Percentiles rank a stretch among this genome's conserved stretches.
phyloP scores from a whole-genome alignment of 1,284 basidiomycete genomes.

The Neotropicomus parvogracilis region DNA sequence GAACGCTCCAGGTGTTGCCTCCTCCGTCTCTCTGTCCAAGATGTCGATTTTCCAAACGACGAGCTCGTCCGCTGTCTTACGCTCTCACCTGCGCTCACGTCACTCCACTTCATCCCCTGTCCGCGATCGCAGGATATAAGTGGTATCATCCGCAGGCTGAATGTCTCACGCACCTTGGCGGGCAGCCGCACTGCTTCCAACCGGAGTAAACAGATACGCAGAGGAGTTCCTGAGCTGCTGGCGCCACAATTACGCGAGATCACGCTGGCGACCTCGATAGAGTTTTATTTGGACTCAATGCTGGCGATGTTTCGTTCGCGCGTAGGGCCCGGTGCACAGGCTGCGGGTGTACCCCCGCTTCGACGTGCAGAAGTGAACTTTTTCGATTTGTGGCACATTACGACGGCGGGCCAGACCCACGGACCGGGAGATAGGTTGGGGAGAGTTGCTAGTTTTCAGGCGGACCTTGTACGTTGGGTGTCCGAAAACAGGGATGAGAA shows the following conservation, averaged over 20 bases:
- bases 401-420: background rate
- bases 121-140: slow-evolving; percentile 18
- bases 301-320: slow-evolving; percentile 17
- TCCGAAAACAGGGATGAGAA: background rate
- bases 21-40: slow-evolving; percentile 16
- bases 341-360: slow-evolving; percentile 4
- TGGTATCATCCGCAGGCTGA: slow-evolving; percentile 13
- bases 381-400: slow-evolving; percentile 14
- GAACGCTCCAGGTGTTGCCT: slow-evolving; percentile 15
- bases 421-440: background rate
- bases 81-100: slow-evolving; percentile 10
- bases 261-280: slow-evolving; percentile 16
- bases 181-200: background rate
- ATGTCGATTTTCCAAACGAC: slow-evolving; percentile 18
- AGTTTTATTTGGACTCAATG: slow-evolving; percentile 8
- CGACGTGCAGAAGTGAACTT: slow-evolving; percentile 10
- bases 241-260: slow-evolving; percentile 14
- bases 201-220: background rate
- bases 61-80: slow-evolving; percentile 25
- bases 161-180: background rate
- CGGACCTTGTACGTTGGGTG: slow-evolving; percentile 1
- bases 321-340: background rate
- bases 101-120: slow-evolving; percentile 21
- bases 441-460: slow-evolving; percentile 1
- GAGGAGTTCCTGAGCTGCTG: background rate